These are phyloP conservation scores for Pestalotiopsis fici DNA, from an alignment of 2,329 filamentous ascomycete genomes.

Conservation along the genomic window DNA sequence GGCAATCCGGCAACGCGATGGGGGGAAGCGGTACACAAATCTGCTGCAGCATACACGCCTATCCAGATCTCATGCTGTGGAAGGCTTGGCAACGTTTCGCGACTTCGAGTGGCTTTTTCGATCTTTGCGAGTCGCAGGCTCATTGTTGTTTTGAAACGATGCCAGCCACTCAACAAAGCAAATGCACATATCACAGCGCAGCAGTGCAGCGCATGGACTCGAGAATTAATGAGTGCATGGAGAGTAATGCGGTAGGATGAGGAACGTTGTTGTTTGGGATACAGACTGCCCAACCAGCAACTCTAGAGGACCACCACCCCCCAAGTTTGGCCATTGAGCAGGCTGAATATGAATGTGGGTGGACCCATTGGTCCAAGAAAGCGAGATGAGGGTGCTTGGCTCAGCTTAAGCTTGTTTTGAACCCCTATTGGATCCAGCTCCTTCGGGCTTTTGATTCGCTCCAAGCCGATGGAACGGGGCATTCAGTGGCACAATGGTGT, in stretches of 20 bases:
- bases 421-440: constrained; percentile 5
- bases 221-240: background rate
- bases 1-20: background rate
- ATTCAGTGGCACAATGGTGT: background rate
- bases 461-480: background rate
- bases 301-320: background rate
- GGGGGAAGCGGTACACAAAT: background rate
- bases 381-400: constrained; percentile 3
- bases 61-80: constrained; percentile 1
- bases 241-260: background rate
- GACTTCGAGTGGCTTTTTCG: background rate
- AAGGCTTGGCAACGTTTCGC: constrained; percentile 3
- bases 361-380: background rate
- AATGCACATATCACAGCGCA: background rate
- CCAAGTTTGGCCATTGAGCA: background rate
- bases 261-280: background rate
- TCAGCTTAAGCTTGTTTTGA: constrained; percentile 7
- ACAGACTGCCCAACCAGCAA: background rate
- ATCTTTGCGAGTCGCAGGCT: background rate
- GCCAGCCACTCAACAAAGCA: background rate
- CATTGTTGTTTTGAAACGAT: background rate
- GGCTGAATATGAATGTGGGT: background rate
- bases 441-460: background rate
- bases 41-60: background rate
- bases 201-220: background rate